phyloP scores from a whole-genome alignment of 163 green algal species.

The Scenedesmus sp. region DNA sequence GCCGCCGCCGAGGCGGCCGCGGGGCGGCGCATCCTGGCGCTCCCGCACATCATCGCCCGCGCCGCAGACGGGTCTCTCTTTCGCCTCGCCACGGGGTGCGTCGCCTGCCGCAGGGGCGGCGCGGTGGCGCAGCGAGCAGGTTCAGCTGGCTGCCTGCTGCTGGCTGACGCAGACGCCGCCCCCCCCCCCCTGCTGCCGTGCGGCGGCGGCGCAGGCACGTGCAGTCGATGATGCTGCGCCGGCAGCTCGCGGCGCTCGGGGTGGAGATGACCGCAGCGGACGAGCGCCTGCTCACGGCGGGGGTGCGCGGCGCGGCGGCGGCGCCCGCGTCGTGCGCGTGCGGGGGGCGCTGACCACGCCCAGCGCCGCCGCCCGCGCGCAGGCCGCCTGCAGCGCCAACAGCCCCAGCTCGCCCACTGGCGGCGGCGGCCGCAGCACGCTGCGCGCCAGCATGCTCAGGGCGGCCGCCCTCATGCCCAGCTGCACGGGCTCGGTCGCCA shows the following conservation, averaged over 20 bases:
- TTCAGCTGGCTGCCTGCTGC: slow-evolving; percentile 4
- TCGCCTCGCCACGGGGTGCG: slow-evolving; percentile 17
- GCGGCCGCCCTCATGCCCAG: too few species aligned
- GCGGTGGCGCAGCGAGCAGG: slow-evolving; percentile 14
- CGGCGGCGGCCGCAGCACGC: neutral
- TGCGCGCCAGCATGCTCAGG: too few species aligned
- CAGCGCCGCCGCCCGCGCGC: too few species aligned
- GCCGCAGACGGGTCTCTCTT: slow-evolving; percentile 31
- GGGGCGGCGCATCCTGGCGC: slow-evolving; percentile 11
- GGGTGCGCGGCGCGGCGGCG: slow-evolving; percentile 15
- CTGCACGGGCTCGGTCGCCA: too few species aligned
- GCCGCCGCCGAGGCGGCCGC: neutral
- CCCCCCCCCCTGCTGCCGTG: too few species aligned
- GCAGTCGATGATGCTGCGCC: too few species aligned
- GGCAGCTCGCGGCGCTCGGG: too few species aligned
- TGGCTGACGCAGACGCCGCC: slow-evolving; percentile 5
- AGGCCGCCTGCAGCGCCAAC: neutral
- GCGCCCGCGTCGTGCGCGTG: too few species aligned
- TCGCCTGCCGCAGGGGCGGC: neutral
- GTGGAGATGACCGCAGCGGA: too few species aligned
- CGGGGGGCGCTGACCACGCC: too few species aligned
- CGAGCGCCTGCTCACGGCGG: too few species aligned
- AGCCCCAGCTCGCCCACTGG: neutral
- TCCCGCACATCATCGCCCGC: slow-evolving; percentile 19
- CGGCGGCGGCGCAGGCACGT: too few species aligned